Evolutionary conservation across 345 rosid species (phyloP).

Genomic region (Aquilaria malaccensis): DNA sequence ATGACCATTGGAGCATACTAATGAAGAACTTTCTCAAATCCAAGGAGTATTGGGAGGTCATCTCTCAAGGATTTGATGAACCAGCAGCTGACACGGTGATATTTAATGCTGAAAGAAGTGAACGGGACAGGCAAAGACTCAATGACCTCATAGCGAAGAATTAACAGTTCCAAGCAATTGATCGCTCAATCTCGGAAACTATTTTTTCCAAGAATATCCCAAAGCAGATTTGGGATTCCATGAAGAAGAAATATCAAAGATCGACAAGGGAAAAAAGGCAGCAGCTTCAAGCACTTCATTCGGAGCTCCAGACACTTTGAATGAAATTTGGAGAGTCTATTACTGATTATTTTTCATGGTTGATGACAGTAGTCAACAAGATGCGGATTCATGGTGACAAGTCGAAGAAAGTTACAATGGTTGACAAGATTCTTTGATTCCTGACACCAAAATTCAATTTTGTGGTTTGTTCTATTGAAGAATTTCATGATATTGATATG

Average conservation of each 20-base stretch:
- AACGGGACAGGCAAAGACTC: no score
- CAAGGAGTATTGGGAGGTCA: no score
- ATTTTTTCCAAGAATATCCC: background rate
- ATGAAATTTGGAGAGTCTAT: background rate
- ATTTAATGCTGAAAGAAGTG: no score
- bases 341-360: background rate
- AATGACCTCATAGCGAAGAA: background rate
- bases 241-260: slow-evolving; percentile 1
- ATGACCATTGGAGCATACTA: no score
- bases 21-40: no score
- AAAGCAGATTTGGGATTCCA: background rate
- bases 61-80: no score
- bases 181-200: slow-evolving; percentile 1
- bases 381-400: background rate
- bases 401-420: background rate
- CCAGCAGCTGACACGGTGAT: no score
- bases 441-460: slow-evolving; percentile 2
- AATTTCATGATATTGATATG: background rate
- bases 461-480: slow-evolving; percentile 6
- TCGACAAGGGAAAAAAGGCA: background rate
- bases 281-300: slow-evolving; percentile 4
- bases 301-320: background rate
- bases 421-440: slow-evolving; percentile 4
- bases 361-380: background rate
- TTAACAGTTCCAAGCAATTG: background rate